Evolutionary conservation across 2,329 filamentous ascomycete genomes (phyloP).

Genomic region (Hawksworthiomyces lignivorus): DNA sequence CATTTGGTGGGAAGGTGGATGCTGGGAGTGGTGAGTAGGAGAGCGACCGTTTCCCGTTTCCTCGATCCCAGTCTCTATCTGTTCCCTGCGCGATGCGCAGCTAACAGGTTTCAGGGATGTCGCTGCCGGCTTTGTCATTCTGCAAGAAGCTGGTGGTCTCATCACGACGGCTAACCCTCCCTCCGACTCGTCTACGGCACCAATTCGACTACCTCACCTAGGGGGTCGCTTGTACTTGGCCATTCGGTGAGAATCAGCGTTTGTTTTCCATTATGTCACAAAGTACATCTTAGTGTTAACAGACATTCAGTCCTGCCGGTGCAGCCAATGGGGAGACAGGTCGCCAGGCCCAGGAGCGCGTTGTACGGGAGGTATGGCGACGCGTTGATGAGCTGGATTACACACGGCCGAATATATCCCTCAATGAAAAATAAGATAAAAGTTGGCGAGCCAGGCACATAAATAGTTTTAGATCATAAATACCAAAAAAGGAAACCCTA

Average conservation of each 20-base stretch:
- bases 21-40: conserved; percentile 83
- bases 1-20: conserved; percentile 78
- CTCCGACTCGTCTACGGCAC: conserved; percentile 42
- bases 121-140: conserved; percentile 64
- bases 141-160: conserved; percentile 66
- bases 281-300: too few relatives aligned
- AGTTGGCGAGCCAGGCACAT: too few relatives aligned
- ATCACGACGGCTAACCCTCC: conserved; percentile 70
- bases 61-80: too few relatives aligned
- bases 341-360: conserved; percentile 59
- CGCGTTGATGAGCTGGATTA: conserved; percentile 62
- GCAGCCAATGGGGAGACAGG: conserved; percentile 53
- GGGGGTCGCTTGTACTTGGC: conserved; percentile 66
- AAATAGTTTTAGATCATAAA: too few relatives aligned
- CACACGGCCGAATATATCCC: conserved; percentile 52
- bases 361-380: conserved; percentile 65
- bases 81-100: conserved; percentile 32
- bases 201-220: conserved; percentile 52
- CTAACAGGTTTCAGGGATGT: conserved; percentile 49
- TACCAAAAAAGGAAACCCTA: too few relatives aligned
- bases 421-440: too few relatives aligned
- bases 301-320: too few relatives aligned
- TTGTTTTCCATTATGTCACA: too few relatives aligned
- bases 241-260: too few relatives aligned
- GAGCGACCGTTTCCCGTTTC: too few relatives aligned